Conservation (phyloP, 257 asterid genomes). For the Echium plantagineum region DNA sequence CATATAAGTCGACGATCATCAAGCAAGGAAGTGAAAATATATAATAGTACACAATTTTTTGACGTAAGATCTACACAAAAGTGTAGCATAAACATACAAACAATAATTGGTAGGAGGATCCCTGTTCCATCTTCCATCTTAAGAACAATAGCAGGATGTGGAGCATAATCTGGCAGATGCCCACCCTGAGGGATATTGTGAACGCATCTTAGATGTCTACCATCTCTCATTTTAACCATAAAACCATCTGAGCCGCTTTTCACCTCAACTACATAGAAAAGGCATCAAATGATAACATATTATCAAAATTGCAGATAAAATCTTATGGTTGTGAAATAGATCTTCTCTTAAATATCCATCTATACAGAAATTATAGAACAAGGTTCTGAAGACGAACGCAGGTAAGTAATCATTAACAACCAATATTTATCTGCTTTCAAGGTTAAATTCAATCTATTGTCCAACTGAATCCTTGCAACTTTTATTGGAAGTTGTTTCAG, state of each 20-base stretch:
- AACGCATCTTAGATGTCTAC: constrained; percentile 64
- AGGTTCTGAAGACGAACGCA: too few species aligned
- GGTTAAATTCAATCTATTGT: neutral
- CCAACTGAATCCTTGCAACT: neutral
- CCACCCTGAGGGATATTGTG: constrained; percentile 76
- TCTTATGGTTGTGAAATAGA: too few species aligned
- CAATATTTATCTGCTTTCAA: neutral
- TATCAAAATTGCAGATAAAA: neutral
- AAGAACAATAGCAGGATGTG: constrained; percentile 93
- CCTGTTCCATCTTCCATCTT: constrained; percentile 98
- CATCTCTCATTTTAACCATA: constrained; percentile 96
- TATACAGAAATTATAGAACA: too few species aligned
- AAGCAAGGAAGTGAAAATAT: neutral
- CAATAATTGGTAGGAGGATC: constrained; percentile 85
- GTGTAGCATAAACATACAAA: constrained; percentile 40
- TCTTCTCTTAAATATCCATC: too few species aligned
- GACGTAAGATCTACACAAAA: neutral
- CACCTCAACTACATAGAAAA: constrained; percentile 66
- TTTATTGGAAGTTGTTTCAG: neutral
- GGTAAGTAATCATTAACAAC: too few species aligned
- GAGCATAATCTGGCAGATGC: constrained; percentile 67
- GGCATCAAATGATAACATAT: neutral
- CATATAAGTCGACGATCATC: constrained; percentile 5
- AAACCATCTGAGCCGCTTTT: constrained; percentile 91
- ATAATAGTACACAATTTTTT: neutral